Conservation (phyloP, 1,284 basidiomycete species). For the Ustilago tritici region DNA sequence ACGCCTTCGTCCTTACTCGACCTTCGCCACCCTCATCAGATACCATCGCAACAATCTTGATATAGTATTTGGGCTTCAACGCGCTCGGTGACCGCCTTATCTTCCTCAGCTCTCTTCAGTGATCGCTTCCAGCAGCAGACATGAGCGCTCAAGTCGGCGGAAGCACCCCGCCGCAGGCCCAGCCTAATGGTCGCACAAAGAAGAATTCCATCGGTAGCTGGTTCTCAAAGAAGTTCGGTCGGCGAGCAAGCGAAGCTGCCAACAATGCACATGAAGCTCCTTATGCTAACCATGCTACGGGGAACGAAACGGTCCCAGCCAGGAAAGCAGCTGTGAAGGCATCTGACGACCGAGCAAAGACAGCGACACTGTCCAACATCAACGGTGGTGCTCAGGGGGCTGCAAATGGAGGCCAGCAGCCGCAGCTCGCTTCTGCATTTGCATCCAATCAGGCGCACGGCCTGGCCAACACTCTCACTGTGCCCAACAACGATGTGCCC, state of each 20-base stretch:
- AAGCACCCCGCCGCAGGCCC: constrained; percentile 19
- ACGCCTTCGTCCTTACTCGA: neutral
- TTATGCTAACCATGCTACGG: constrained; percentile 5
- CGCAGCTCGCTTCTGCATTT: constrained; percentile 31
- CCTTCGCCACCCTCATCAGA: neutral
- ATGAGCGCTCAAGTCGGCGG: constrained; percentile 12
- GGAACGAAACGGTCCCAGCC: constrained; percentile 10
- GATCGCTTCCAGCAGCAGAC: neutral
- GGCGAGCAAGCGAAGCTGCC: constrained; percentile 33
- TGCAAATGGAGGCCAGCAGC: constrained; percentile 15
- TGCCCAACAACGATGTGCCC: constrained; percentile 19
- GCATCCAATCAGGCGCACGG: constrained; percentile 31
- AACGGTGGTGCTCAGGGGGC: constrained; percentile 18
- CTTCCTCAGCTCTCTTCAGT: neutral
- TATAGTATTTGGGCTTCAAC: neutral
- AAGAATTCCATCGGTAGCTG: constrained; percentile 55
- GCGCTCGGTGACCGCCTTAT: neutral
- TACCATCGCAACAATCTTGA: neutral
- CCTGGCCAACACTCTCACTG: constrained; percentile 49
- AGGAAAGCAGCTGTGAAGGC: constrained; percentile 16
- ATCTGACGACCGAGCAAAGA: constrained; percentile 17
- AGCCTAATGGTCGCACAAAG: constrained; percentile 26
- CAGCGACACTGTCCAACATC: constrained; percentile 19
- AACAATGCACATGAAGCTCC: constrained; percentile 1
- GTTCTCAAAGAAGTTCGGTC: constrained; percentile 59